Base-by-base conservation (phyloP, 768 basidiomycete genomes). In the Boletus huronensis region DNA sequence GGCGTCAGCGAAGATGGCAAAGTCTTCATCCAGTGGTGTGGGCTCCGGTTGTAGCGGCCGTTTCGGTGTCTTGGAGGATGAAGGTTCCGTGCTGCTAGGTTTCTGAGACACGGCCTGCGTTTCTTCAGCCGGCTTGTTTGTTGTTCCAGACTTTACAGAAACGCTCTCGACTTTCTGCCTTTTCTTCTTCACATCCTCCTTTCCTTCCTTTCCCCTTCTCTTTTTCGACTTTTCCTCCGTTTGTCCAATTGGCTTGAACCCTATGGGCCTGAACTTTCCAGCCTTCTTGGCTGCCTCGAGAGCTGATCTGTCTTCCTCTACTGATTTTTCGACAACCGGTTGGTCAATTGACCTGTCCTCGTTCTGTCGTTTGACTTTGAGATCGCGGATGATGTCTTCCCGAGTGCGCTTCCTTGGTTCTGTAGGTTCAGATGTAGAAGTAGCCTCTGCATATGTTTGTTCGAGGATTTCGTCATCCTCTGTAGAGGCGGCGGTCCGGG, bases 1-100 rank as follows among this genome's bases (percentile, higher is more conserved):
- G 5, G 83, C 90, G 50, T 75, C 93, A 2, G 83, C 88, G 67
- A 97, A 97, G 40, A 97, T 95, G 65, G 96, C 89, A 39, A 91
- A 80, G 49, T 91, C 83, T 19, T 83, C 83, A n/a, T 75, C 57
- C 6, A 74, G 70, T 53, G 67, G 60, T 6, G 64, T 56, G 6
- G 52, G 57, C 31, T 64, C 67, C 0, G 31, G 55, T 46, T 65
- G 59, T 31, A 50, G 53, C 29, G n/a, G 61, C 13, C 48, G 61
- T 49, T 17, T 42, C 2, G 17, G 19, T 38, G 11, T 57, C 11
- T 50, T 58, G 49, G 60, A 47, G 2, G 57, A 45, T 7, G 42
- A 54, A 21, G 50, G 38, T 35, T 52, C 53, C 29, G 34, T 36
- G 31, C 13, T 47, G 25, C 43, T 52, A 2, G 1, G 40, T 50